Evolutionary conservation across 176 grass and related monocot genomes (phyloP), one percentile per base, ranked within the genome.

Genomic region (Oryza nivara): DNA sequence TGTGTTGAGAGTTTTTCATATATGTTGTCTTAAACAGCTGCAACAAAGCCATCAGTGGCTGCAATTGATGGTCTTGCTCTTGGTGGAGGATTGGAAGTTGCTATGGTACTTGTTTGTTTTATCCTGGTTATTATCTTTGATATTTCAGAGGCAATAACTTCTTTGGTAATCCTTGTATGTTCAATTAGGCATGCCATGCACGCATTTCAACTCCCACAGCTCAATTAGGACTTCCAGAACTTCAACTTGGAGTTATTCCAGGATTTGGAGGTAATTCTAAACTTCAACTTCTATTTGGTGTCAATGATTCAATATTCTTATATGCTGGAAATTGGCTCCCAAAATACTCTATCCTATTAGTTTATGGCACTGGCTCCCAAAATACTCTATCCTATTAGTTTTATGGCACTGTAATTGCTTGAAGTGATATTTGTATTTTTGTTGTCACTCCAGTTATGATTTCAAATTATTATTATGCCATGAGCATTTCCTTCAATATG

Each of bases 61-160:
- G 91, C 96, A 85, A 95, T 99, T 86, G 91, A 94, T 89, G 93
- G 96, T 73, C 77, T 99, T 69, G 86, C 89, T 91, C 88, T 99
- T 84, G 96, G 96, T 38, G 96, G 96, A 66, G 96, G 96, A 77
- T 81, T 99, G 76, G 93, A 99, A 90, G 67, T 95, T 92, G 86
- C 90, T 84, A 99, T 96, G 96, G 96, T 99, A 93, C 45, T 85
- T 88, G 12, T 74, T 51, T 74, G 15, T 11, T 23, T 77, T 85
- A 51, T 65, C 26, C 5, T 80, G 65, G 12, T 44, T 16, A 47
- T 64, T 48, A 3, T 73, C 46, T n/a, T 84, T 71, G 40, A 34
- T 38, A 25, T 66, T 70, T 51, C 46, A 72, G 15, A 56, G 6
- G 26, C 61, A 25, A 70, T 46, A 76, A 32, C 51, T 73, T 73